A percentile compares a stretch with the other conserved stretches of the same genome.
phyloP scores from a whole-genome alignment of 2,329 filamentous ascomycete genomes.

The Cordyceps cateniannulata region DNA sequence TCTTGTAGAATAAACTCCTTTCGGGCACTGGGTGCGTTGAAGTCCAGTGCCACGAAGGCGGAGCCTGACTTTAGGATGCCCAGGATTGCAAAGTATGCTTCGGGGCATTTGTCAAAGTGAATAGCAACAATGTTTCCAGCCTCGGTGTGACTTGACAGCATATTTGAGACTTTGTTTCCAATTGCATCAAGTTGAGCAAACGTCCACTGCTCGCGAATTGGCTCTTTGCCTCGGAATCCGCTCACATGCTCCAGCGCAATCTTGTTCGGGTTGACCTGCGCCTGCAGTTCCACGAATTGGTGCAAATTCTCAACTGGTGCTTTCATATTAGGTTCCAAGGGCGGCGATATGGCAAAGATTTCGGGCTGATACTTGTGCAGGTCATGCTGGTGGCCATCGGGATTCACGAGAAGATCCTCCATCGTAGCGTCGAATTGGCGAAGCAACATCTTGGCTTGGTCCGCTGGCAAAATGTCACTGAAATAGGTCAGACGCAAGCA shows the following conservation, averaged over 20 bases:
- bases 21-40: constrained; percentile 62
- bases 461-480: constrained; percentile 54
- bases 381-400: constrained; percentile 34
- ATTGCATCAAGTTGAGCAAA: constrained; percentile 65
- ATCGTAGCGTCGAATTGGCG: constrained; percentile 65
- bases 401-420: constrained; percentile 47
- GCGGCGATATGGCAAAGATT: constrained; percentile 60
- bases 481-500: constrained; percentile 61
- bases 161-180: constrained; percentile 65
- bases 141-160: constrained; percentile 46
- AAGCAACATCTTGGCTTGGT: constrained; percentile 63
- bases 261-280: constrained; percentile 47
- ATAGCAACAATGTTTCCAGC: constrained; percentile 63
- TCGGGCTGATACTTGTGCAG: constrained; percentile 26
- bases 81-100: constrained; percentile 76
- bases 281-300: constrained; percentile 66
- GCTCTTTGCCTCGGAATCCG: constrained; percentile 39
- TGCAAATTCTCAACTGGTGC: constrained; percentile 61
- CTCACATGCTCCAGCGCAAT: constrained; percentile 71
- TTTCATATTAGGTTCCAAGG: constrained; percentile 50
- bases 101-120: constrained; percentile 78
- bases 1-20: constrained; percentile 74
- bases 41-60: constrained; percentile 74
- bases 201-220: constrained; percentile 56
- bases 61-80: constrained; percentile 79